These are phyloP conservation scores for Cytospora leucostoma DNA, from an alignment of 2,329 filamentous ascomycete species.

Conservation along the genomic window DNA sequence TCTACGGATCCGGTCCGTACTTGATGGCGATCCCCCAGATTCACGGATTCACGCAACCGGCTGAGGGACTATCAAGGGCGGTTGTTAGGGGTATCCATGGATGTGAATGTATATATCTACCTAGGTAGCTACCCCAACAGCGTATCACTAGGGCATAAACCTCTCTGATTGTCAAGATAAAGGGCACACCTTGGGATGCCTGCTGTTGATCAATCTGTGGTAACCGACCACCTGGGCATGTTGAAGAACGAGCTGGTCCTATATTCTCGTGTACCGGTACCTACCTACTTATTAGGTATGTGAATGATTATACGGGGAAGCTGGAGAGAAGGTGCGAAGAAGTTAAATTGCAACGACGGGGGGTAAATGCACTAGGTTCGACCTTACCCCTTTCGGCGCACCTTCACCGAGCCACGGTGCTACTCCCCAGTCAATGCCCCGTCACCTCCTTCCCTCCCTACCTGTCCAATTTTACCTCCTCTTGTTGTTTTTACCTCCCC, in stretches of 20 bases:
- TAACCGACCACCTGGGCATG: background rate
- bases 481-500: constrained; percentile 36
- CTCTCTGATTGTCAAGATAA: background rate
- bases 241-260: background rate
- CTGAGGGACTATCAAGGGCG: background rate
- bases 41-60: constrained; percentile 1
- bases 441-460: constrained; percentile 23
- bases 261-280: background rate
- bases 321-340: constrained; percentile 14
- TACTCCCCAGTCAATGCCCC: constrained; percentile 17
- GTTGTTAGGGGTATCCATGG: background rate
- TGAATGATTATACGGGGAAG: background rate
- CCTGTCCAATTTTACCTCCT: constrained; percentile 33
- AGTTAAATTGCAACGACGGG: constrained; percentile 20
- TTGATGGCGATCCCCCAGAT: background rate
- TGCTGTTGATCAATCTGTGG: background rate
- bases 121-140: no score
- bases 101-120: no score
- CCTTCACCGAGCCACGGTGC: constrained; percentile 9
- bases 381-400: constrained; percentile 27
- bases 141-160: background rate
- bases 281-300: no score
- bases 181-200: background rate
- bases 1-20: background rate
- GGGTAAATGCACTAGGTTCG: constrained; percentile 19